Evolutionary conservation across 805 yeast genomes (phyloP), one percentile per base, ranked within the genome.

Genomic region (Naumovozyma dairenensis): DNA sequence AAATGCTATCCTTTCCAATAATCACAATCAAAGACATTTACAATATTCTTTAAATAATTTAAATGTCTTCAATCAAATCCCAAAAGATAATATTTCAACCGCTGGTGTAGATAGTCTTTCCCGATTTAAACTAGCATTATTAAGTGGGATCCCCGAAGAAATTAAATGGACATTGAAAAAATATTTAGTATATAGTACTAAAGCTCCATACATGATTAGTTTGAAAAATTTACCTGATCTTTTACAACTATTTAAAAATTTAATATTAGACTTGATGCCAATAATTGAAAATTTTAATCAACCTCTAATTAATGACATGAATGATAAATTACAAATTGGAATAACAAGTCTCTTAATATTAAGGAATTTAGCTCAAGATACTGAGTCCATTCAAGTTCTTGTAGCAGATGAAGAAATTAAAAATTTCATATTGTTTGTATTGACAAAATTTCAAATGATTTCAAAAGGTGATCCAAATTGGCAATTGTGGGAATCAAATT

Each of bases 291-390:
- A 45, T 21, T 42, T 51, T 38, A 40, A 53, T 35, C 29, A 31
- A 22, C 51, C 59, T n/a, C 30, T 49, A 4, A 33, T 45, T 21
- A 45, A 41, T 7, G 40, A 39, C n/a, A 32, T 21, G 1, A 33
- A 37, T n/a, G 38, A 41, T 21, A 28, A 5, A 12, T 33, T 55
- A 33, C 60, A 56, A 38, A 49, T 46, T 19, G 58, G 61, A 16
- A 40, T 49, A 48, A 69, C 32, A 49, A 69, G 46, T 63, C 29
- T 58, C 16, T 39, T 92, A 28, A 72, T 82, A 14, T 62, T 92
- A 36, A 69, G 97, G 50, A 92, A 92, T 56, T 60, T 83, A 29
- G 72, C 83, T 2, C 94, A 89, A 52, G 95, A 86, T 53, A 70
- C 81, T 9, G 80, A 71, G 29, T 81, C 84, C 48, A 92, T 94